Evolutionary conservation across 2,329 filamentous ascomycete genomes (phyloP), one percentile per base, ranked within the genome.

Genomic region (Fusarium nodosum): DNA sequence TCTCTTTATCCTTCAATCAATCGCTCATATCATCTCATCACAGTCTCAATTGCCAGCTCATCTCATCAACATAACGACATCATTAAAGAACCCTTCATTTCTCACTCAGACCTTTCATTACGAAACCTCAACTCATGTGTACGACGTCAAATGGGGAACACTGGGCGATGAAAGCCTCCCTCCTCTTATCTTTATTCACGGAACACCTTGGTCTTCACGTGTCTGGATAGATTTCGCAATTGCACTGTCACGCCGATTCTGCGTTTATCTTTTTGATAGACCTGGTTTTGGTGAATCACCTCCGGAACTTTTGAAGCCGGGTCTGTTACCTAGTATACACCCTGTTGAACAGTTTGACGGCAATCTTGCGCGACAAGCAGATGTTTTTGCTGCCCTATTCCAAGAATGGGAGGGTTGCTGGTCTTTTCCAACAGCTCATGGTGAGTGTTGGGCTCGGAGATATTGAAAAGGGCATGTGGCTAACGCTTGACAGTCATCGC

Each of bases 151-250:
- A 60, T 81, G 77, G 77, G 76, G 69, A 2, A 76, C 76, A 0
- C 44, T 84, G 1, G 81, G 81, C 10, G 34, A 74, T 5, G 65
- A 5, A 34, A 45, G 1, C 58, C 52, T 56, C 0, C 79, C 76
- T 20, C 79, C 81, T 0, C 57, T 82, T 1, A 69, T 84, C 15
- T 83, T 84, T 38, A 71, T 84, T 11, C 83, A 84, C 59, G 82
- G 83, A 54, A 85, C 83, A 0, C 83, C 83, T 0, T 84, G 82
- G 82, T 83, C 82, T 3, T 83, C 80, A 2, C 68, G 60, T 1
- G 75, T 83, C 11, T 84, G 81, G 80, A 47, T 61, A 0, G 72
- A 75, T 2, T 77, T 80, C 20, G 80, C 79, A 2, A 63, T 74
- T 31, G 71, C 80, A 3, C 69, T 84, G 2, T 72, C 78, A 7